phyloP scores from a whole-genome alignment of 2,329 filamentous ascomycete species.

The Alternaria rosae region DNA sequence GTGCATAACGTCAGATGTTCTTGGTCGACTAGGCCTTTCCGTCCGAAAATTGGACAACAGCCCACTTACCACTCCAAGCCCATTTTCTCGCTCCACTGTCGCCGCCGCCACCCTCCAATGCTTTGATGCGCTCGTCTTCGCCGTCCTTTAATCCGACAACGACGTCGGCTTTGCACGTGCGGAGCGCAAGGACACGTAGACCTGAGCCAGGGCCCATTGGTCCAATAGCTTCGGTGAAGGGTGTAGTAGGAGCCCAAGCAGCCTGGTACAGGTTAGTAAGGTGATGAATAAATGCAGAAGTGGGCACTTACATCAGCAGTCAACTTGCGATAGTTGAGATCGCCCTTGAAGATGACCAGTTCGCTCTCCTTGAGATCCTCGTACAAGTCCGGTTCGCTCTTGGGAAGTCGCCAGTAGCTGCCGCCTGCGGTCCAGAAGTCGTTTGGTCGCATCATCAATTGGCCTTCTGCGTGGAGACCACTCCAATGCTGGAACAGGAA shows the following conservation, averaged over 20 bases:
- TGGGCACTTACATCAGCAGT: conserved; percentile 78
- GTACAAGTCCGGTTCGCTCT: conserved; percentile 70
- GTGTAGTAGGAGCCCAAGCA: conserved; percentile 85
- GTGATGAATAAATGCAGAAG: neutral
- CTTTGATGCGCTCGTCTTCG: conserved; percentile 80
- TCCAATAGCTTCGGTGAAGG: conserved; percentile 84
- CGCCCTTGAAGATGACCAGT: conserved; percentile 95
- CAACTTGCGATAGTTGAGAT: conserved; percentile 94
- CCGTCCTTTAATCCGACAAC: conserved; percentile 86
- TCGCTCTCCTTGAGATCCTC: conserved; percentile 83
- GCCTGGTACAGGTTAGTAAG: conserved; percentile 57
- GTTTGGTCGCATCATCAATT: conserved; percentile 83
- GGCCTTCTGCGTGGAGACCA: conserved; percentile 79
- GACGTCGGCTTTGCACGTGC: conserved; percentile 96
- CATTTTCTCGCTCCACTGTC: conserved; percentile 77
- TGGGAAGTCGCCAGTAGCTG: conserved; percentile 87
- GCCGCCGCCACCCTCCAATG: conserved; percentile 72
- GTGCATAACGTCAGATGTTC: neutral
- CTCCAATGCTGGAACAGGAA: conserved; percentile 88
- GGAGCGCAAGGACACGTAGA: conserved; percentile 82
- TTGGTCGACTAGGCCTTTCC: conserved; percentile 59
- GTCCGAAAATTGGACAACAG: conserved; percentile 84
- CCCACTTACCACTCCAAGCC: conserved; percentile 97
- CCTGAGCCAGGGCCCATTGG: conserved; percentile 83
- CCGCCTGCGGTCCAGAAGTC: conserved; percentile 89